Percentiles rank a stretch among this genome's conserved stretches.
phyloP scores from a whole-genome alignment of 345 rosid species.

The Cochlearia excelsa region DNA sequence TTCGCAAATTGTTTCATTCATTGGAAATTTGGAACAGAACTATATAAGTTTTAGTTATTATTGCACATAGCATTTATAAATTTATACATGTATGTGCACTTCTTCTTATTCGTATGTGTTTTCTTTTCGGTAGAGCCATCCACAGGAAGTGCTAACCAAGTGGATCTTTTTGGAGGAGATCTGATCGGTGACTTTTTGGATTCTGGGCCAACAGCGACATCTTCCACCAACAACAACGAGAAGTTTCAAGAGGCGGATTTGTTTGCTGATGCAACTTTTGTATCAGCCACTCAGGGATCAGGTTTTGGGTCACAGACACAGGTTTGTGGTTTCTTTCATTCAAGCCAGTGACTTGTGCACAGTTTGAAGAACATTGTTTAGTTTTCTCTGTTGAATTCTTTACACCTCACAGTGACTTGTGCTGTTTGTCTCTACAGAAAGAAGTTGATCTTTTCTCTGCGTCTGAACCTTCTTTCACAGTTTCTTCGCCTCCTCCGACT shows the following conservation, averaged over 20 bases:
- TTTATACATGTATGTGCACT: not conserved
- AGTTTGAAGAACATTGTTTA: not conserved
- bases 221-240: constrained; percentile 38
- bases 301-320: constrained; percentile 32
- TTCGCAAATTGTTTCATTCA: constrained; percentile 10
- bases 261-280: constrained; percentile 93
- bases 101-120: constrained; percentile 20
- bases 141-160: constrained; percentile 58
- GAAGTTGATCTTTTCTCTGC: constrained; percentile 37
- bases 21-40: not conserved
- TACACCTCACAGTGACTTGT: constrained; percentile 8
- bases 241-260: constrained; percentile 65
- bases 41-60: not conserved
- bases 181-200: constrained; percentile 79
- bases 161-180: constrained; percentile 77
- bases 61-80: not conserved
- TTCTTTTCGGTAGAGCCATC: constrained; percentile 53
- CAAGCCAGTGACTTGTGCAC: not conserved
- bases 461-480: constrained; percentile 36
- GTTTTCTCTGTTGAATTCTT: constrained; percentile 1
- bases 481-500: constrained; percentile 51
- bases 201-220: constrained; percentile 54
- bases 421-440: constrained; percentile 30
- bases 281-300: constrained; percentile 66
- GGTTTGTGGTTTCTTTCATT: constrained; percentile 40